Evolutionary conservation across 2,329 filamentous ascomycete genomes (phyloP), one percentile per base, ranked within the genome.

Genomic region (Lasiodiplodia hormozganensis): DNA sequence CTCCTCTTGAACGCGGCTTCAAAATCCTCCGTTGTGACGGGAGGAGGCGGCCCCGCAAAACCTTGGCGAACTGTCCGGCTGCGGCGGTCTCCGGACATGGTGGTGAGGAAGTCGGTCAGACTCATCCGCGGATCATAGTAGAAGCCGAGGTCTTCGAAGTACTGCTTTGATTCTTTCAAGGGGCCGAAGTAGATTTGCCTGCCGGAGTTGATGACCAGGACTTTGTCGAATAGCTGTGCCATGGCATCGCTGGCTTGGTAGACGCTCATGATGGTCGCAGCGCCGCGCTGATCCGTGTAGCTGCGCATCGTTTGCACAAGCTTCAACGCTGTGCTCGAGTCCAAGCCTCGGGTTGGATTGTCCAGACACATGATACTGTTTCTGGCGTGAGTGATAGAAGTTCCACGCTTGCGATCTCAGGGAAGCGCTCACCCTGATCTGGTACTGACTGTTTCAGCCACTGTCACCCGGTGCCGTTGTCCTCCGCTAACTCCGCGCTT

Each of bases 171-270:
- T 2, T 82, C 77, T 5, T 73, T 75, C 0, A 88, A 86, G 0
- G 87, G 86, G 0, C 92, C 92, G 71, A 90, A 94, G 80, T 88
- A 95, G 70, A 94, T 94, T 74, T 94, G 87, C 0, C 89, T 85
- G 0, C 92, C 92, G 74, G 93, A 89, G 73, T 94, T 93, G 0
- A 94, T 81, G 0, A 95, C 89, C 0, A 89, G 84, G 0, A 87
- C 88, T 76, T 94, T 94, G 79, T 95, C 91, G 73, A 95, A 94
- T 16, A 56, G 53, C 28, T 31, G 28, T 3, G 34, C 16, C 53
- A 89, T 81, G 16, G 78, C 78, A 70, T 84, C 81, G 52, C 76
- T 77, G 14, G 82, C 82, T 71, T 84, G 82, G 72, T 90, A 90
- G 57, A 89, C 87, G 0, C 87, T 86, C 25, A 89, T 84, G 18